A percentile compares a stretch with the other conserved stretches of the same genome.
Evolutionary conservation across 2,329 filamentous ascomycete species (phyloP).

Genomic region (Fonsecaea multimorphosa): DNA sequence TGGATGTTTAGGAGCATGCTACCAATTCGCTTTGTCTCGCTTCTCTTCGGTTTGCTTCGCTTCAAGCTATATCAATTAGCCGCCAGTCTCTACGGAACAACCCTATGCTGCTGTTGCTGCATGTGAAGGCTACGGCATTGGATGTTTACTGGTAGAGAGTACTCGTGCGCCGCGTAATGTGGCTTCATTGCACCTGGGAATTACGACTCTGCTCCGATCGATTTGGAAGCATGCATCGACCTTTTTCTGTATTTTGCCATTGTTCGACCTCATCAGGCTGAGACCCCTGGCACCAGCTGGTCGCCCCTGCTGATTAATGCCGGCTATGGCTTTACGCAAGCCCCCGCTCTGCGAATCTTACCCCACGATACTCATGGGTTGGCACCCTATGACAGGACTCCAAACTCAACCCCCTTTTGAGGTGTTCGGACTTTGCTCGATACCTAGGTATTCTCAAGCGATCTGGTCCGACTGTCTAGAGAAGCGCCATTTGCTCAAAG

Average conservation of each 20-base stretch:
- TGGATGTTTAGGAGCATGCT: too few relatives aligned
- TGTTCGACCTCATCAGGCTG: conserved; percentile 1
- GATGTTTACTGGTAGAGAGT: too few relatives aligned
- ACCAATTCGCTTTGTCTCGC: too few relatives aligned
- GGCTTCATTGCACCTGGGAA: too few relatives aligned
- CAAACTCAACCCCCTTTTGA: background rate
- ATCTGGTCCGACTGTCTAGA: background rate
- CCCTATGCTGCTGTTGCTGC: too few relatives aligned
- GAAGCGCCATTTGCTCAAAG: background rate
- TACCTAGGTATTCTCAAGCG: background rate
- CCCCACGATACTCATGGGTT: too few relatives aligned
- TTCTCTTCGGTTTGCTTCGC: too few relatives aligned
- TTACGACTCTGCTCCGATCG: too few relatives aligned
- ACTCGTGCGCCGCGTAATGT: too few relatives aligned
- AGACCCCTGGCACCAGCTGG: background rate
- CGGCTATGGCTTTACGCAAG: background rate
- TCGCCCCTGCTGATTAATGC: conserved; percentile 13
- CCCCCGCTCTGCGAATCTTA: background rate
- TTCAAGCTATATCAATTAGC: too few relatives aligned
- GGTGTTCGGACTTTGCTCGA: background rate
- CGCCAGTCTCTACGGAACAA: too few relatives aligned
- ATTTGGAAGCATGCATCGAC: background rate
- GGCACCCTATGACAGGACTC: background rate
- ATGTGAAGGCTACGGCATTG: too few relatives aligned
- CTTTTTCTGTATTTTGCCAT: background rate